phyloP scores from a whole-genome alignment of 345 rosid genomes.

The Acer saccharum region DNA sequence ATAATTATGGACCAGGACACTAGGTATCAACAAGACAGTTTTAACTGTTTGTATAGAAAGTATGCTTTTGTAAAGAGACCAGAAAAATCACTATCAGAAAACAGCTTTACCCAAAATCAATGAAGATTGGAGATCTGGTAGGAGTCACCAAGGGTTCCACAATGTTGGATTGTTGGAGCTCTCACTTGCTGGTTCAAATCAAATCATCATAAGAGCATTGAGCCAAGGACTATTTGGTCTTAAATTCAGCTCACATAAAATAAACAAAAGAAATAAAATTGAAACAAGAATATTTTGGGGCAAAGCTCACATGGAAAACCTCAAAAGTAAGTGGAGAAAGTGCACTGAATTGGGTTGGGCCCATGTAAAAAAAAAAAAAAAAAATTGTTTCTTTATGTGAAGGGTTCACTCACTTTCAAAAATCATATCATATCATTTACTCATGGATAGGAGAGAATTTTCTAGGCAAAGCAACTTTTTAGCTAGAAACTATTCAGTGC shows the following conservation, averaged over 20 bases:
- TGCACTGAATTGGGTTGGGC: no score
- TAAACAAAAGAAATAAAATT: neutral
- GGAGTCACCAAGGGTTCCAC: neutral
- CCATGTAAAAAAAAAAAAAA: neutral
- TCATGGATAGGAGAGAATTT: neutral
- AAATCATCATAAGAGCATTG: neutral
- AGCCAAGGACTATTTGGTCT: neutral
- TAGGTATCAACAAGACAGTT: neutral
- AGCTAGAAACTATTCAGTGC: neutral
- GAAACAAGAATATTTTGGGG: neutral
- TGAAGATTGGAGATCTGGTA: neutral
- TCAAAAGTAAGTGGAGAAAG: neutral
- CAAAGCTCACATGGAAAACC: neutral
- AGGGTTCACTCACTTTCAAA: neutral
- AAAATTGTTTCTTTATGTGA: no score
- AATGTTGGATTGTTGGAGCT: neutral
- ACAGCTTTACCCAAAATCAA: neutral
- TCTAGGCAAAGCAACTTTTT: neutral
- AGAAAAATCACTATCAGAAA: no score
- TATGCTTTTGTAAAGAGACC: no score
- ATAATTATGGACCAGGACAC: no score
- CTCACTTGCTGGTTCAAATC: neutral
- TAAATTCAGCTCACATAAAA: neutral
- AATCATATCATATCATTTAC: neutral
- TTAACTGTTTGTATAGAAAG: no score